These are phyloP conservation scores for Monilinia aucupariae DNA, from an alignment of 2,329 filamentous ascomycete genomes.

Conservation along the genomic window DNA sequence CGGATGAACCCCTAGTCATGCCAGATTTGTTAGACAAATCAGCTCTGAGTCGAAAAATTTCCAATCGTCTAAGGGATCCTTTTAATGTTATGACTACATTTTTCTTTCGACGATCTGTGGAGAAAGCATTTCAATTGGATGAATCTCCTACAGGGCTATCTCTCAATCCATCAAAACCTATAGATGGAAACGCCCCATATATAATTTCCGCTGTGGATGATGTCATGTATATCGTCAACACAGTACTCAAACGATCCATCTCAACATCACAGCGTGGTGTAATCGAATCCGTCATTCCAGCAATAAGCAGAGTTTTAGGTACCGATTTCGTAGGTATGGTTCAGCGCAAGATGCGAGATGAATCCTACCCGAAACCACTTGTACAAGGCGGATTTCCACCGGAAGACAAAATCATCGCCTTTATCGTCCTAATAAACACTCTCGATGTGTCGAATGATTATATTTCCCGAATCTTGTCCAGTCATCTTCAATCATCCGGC, in stretches of 20 bases:
- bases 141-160: constrained; percentile 77
- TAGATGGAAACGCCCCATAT: constrained; percentile 76
- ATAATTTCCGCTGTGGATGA: constrained; percentile 96
- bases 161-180: constrained; percentile 63
- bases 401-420: constrained; percentile 81
- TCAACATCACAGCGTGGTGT: constrained; percentile 79
- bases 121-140: constrained; percentile 96
- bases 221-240: constrained; percentile 98
- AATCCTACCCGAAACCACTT: constrained; percentile 77
- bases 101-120: constrained; percentile 92
- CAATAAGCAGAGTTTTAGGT: constrained; percentile 72
- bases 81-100: constrained; percentile 94
- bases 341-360: constrained; percentile 94
- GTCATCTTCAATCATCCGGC: constrained; percentile 50
- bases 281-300: constrained; percentile 71
- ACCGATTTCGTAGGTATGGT: constrained; percentile 95
- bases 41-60: constrained; percentile 73
- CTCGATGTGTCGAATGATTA: constrained; percentile 91
- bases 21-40: constrained; percentile 75
- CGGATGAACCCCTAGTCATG: constrained; percentile 54
- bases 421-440: constrained; percentile 92
- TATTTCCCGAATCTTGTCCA: constrained; percentile 74
- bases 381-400: constrained; percentile 78
- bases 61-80: constrained; percentile 65
- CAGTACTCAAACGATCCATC: constrained; percentile 79